Evolutionary conservation across 768 basidiomycete genomes (phyloP).

Genomic region (Exsudoporus frostii): DNA sequence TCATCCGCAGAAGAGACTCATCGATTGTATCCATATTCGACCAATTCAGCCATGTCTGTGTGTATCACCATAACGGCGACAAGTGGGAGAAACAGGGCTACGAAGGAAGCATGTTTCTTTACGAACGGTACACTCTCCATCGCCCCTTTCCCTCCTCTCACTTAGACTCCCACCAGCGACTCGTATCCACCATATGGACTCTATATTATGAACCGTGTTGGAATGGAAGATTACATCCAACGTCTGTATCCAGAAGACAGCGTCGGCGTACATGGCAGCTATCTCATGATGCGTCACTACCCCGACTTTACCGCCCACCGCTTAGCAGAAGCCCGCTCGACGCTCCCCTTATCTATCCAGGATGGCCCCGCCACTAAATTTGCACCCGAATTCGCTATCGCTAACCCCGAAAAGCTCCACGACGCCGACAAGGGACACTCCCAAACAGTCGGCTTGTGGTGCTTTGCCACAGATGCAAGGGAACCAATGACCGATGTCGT

Average conservation of each 20-base stretch:
- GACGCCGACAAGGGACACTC: conserved; percentile 53
- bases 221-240: conserved; percentile 74
- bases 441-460: conserved; percentile 72
- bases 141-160: not conserved
- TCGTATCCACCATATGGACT: conserved; percentile 82
- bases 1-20: conserved; percentile 73
- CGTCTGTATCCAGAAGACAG: conserved; percentile 77
- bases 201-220: conserved; percentile 80
- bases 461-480: conserved; percentile 62
- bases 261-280: conserved; percentile 54
- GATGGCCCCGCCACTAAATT: conserved; percentile 44
- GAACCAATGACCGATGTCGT: conserved; percentile 73
- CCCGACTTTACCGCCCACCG: conserved; percentile 60
- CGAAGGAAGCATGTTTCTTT: conserved; percentile 89
- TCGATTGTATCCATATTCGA: conserved; percentile 79
- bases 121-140: conserved; percentile 56
- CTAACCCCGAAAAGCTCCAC: conserved; percentile 41
- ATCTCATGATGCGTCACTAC: conserved; percentile 72
- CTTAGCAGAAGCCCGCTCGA: conserved; percentile 36
- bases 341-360: conserved; percentile 18
- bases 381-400: conserved; percentile 44
- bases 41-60: conserved; percentile 84
- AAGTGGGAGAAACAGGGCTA: conserved; percentile 82
- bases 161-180: conserved; percentile 48
- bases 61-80: conserved; percentile 70